These are phyloP conservation scores for Pulveroboletus frians DNA, from an alignment of 768 basidiomycete genomes.

Conservation along the genomic window DNA sequence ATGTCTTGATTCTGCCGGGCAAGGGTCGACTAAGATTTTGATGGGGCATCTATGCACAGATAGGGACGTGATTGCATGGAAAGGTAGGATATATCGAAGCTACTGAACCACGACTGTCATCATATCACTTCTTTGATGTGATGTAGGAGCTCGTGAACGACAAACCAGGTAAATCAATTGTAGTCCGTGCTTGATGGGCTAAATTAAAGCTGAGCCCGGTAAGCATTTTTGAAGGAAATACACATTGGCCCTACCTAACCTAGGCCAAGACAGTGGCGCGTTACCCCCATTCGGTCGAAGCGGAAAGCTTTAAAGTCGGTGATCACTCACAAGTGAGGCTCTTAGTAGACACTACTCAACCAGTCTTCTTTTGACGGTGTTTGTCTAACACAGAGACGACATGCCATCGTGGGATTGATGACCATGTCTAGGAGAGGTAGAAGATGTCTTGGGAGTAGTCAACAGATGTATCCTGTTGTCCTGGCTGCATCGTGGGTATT, in stretches of 20 bases:
- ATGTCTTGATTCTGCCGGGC: background rate
- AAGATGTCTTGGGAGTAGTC: background rate
- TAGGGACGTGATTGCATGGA: constrained; percentile 75
- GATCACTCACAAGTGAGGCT: background rate
- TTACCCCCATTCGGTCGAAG: too few relatives aligned
- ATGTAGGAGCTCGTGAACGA: constrained; percentile 93
- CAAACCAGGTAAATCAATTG: constrained; percentile 54
- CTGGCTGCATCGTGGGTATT: too few relatives aligned
- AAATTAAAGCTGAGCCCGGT: constrained; percentile 4
- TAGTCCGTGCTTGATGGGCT: background rate
- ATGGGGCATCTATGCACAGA: background rate
- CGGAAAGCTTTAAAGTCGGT: too few relatives aligned
- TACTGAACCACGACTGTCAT: background rate
- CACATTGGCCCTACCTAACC: background rate
- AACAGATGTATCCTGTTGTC: background rate
- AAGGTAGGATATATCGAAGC: constrained; percentile 49
- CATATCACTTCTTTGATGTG: background rate
- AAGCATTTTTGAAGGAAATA: background rate
- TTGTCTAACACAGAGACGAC: background rate
- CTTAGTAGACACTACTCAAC: background rate
- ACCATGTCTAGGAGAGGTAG: background rate
- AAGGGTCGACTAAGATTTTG: too few relatives aligned
- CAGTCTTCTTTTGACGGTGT: background rate
- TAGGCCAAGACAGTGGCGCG: too few relatives aligned
- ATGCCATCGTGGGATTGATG: background rate